phyloP scores from a whole-genome alignment of 1,139 yeast species.

The Kodamaea arcana region DNA sequence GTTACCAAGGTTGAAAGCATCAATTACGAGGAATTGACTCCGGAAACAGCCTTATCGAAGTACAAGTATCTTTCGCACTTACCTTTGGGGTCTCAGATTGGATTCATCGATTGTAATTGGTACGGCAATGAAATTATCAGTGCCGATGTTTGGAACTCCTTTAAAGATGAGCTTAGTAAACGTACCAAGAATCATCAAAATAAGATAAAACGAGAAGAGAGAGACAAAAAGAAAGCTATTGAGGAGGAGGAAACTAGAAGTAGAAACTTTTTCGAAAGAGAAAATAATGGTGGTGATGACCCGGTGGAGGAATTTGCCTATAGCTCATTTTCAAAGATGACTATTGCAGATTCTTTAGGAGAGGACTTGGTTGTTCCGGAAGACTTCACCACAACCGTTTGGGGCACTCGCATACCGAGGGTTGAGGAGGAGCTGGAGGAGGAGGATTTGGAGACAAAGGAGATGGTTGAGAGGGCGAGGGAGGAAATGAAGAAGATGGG shows the following conservation, averaged over 20 bases:
- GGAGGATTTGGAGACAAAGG: constrained; percentile 43
- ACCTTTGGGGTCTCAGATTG: constrained; percentile 81
- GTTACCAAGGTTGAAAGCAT: constrained; percentile 67
- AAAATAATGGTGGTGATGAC: constrained; percentile 33
- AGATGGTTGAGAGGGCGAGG: constrained; percentile 45
- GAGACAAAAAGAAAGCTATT: constrained; percentile 56
- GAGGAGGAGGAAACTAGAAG: constrained; percentile 57
- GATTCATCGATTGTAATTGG: constrained; percentile 88
- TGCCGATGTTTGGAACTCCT: constrained; percentile 50
- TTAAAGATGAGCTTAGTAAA: constrained; percentile 56
- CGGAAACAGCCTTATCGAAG: constrained; percentile 51
- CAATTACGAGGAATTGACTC: constrained; percentile 55
- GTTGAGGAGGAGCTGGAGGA: constrained; percentile 26
- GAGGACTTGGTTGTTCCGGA: not conserved
- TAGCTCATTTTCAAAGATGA: constrained; percentile 6
- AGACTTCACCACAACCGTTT: constrained; percentile 42
- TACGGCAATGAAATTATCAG: constrained; percentile 36
- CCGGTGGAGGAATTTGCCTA: constrained; percentile 4
- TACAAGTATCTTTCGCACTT: constrained; percentile 75
- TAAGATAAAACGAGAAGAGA: constrained; percentile 63
- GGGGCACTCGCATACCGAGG: constrained; percentile 58
- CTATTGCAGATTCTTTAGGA: constrained; percentile 7
- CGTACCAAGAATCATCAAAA: constrained; percentile 52
- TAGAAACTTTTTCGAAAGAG: constrained; percentile 53
- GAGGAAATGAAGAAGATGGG: constrained; percentile 41